Conservation (phyloP, 2,329 filamentous ascomycete genomes). For the Tolypocladium guangdongense region DNA sequence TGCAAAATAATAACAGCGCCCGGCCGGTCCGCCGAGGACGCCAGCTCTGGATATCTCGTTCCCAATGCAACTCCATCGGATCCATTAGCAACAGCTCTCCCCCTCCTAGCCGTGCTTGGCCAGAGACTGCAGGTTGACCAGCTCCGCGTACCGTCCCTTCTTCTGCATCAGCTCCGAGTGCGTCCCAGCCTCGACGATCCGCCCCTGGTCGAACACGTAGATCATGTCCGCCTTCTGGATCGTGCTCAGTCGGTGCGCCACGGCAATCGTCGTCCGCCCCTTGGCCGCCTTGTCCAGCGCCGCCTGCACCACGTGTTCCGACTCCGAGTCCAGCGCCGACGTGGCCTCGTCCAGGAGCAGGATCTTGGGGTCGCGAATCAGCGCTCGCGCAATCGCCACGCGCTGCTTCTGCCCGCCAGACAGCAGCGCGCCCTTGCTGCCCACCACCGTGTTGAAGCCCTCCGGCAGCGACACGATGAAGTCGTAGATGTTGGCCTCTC, state of each 20-base stretch:
- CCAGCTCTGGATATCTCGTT: neutral
- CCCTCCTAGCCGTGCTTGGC: conserved; percentile 38
- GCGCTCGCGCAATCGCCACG: conserved; percentile 81
- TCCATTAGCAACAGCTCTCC: too few species aligned
- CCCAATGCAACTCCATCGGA: neutral
- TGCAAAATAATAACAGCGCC: neutral
- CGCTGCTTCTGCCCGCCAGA: conserved; percentile 93
- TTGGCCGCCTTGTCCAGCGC: conserved; percentile 73
- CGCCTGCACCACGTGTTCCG: conserved; percentile 69
- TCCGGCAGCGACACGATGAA: conserved; percentile 81
- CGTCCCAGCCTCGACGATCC: conserved; percentile 73
- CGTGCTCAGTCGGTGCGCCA: conserved; percentile 83
- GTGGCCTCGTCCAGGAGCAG: conserved; percentile 77
- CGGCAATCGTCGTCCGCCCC: conserved; percentile 83
- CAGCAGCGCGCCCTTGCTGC: conserved; percentile 74
- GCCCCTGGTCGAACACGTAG: conserved; percentile 89
- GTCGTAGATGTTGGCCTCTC: conserved; percentile 85
- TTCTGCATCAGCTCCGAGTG: conserved; percentile 62
- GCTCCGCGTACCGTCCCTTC: conserved; percentile 63
- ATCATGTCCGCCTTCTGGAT: conserved; percentile 93
- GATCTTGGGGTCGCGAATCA: conserved; percentile 84
- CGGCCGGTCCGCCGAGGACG: neutral
- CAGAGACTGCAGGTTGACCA: conserved; percentile 72
- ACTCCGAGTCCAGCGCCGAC: conserved; percentile 63
- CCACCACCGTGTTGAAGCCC: conserved; percentile 76